Conservation (phyloP, 257 asterid species). For the Gentiana dahurica region DNA sequence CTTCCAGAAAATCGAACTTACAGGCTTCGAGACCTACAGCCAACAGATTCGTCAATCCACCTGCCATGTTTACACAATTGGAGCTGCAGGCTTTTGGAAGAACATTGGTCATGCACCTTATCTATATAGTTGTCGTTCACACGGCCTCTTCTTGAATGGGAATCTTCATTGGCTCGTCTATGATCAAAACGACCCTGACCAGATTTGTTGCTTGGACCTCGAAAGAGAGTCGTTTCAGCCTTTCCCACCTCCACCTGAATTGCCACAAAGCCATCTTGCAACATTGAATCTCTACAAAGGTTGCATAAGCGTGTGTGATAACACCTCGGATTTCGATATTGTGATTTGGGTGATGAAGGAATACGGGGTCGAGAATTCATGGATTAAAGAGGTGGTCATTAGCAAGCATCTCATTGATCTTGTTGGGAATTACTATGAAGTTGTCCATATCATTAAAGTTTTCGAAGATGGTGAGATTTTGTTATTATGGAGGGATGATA, state of each 20-base stretch:
- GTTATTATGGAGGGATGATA: conserved; percentile 20
- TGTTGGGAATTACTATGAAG: conserved; percentile 1
- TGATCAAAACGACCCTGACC: conserved; percentile 25
- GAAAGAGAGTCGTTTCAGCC: conserved; percentile 20
- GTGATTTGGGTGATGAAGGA: conserved; percentile 43
- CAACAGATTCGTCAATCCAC: conserved; percentile 10
- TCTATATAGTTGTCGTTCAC: conserved; percentile 11
- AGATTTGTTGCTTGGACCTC: conserved; percentile 43
- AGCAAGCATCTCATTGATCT: conserved; percentile 1
- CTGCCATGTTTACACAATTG: conserved; percentile 34
- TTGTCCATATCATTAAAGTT: conserved; percentile 18
- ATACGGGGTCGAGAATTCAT: conserved; percentile 24
- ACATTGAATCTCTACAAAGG: conserved; percentile 11
- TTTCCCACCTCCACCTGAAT: conserved; percentile 12
- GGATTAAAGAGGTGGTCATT: conserved; percentile 24
- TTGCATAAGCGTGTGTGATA: conserved; percentile 20
- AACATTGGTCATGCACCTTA: conserved; percentile 16
- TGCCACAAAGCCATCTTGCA: background rate
- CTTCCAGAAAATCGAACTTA: conserved; percentile 17
- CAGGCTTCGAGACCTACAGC: too few relatives aligned
- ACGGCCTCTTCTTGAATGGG: conserved; percentile 24
- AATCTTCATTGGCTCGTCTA: conserved; percentile 43
- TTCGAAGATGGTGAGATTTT: conserved; percentile 34
- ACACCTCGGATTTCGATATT: conserved; percentile 16
- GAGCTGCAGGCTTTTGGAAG: conserved; percentile 17